Evolutionary conservation across 495 filamentous ascomycete genomes (phyloP).

Genomic region (Penicillium herquei): DNA sequence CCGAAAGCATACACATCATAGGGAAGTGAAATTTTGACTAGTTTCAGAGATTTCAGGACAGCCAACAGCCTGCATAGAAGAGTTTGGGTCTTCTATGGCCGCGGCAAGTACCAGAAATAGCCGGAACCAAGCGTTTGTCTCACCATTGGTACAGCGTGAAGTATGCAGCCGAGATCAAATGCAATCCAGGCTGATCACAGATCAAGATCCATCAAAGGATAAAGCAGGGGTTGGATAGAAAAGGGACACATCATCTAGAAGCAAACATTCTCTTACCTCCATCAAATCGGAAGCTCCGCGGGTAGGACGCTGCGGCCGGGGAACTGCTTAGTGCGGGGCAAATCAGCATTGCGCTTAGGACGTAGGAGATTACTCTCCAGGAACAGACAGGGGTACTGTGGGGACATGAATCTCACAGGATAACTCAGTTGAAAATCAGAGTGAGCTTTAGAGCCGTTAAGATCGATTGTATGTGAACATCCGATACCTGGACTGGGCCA

Average conservation of each 20-base stretch:
- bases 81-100: constrained; percentile 4
- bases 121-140: constrained; percentile 23
- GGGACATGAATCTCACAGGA: neutral
- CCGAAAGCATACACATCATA: neutral
- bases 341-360: neutral
- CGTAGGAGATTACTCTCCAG: neutral
- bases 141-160: constrained; percentile 18
- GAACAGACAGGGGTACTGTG: constrained; percentile 5
- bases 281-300: constrained; percentile 3
- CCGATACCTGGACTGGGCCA: constrained; percentile 12
- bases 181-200: neutral
- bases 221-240: neutral
- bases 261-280: constrained; percentile 15
- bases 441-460: neutral
- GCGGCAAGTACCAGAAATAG: constrained; percentile 1
- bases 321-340: constrained; percentile 2
- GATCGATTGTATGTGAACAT: constrained; percentile 14
- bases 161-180: neutral
- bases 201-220: neutral
- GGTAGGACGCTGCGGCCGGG: neutral
- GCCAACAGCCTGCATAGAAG: constrained; percentile 7
- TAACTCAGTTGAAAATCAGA: constrained; percentile 1
- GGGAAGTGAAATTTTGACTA: neutral
- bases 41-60: constrained; percentile 1
- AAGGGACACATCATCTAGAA: neutral